Conservation (phyloP, 2,329 filamentous ascomycete genomes). For the Ophiostoma piceae region DNA sequence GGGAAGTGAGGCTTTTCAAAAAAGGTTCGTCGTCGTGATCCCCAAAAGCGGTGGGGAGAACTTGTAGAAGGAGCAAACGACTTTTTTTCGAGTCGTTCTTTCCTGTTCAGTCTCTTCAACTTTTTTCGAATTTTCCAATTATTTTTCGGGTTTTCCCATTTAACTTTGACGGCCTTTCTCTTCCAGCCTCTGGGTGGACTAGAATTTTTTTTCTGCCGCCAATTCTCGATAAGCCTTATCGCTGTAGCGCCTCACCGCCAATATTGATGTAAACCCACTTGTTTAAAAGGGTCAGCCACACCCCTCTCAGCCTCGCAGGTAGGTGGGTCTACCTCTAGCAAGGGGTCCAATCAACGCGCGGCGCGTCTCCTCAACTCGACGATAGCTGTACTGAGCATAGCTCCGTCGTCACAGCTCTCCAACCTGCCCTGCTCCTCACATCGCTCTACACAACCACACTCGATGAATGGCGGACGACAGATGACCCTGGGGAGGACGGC, state of each 20-base stretch:
- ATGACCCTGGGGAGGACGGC: constrained; percentile 41
- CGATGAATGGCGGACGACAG: constrained; percentile 27
- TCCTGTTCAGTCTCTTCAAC: constrained; percentile 10
- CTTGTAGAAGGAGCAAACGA: constrained; percentile 5
- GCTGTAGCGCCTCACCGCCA: constrained; percentile 19
- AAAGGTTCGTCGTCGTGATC: constrained; percentile 13
- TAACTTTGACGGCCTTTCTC: constrained; percentile 30
- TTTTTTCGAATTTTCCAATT: constrained; percentile 18
- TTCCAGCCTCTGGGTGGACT: constrained; percentile 2
- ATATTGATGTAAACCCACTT: background rate
- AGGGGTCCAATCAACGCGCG: constrained; percentile 19
- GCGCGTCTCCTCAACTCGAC: constrained; percentile 18
- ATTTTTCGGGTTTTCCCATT: constrained; percentile 18
- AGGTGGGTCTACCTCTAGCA: background rate
- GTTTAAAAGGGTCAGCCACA: constrained; percentile 12
- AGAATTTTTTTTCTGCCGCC: constrained; percentile 26
- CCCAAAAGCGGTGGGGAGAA: constrained; percentile 19
- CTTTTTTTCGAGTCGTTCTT: constrained; percentile 11
- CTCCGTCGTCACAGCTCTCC: constrained; percentile 11
- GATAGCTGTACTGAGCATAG: background rate
- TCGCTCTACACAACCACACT: constrained; percentile 7
- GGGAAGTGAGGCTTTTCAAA: background rate
- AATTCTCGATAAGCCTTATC: constrained; percentile 16
- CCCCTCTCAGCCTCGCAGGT: background rate
- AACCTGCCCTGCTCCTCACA: background rate